These are phyloP conservation scores for Trypanosoma theileri DNA, from an alignment of 208 protist genomes.

Conservation along the genomic window DNA sequence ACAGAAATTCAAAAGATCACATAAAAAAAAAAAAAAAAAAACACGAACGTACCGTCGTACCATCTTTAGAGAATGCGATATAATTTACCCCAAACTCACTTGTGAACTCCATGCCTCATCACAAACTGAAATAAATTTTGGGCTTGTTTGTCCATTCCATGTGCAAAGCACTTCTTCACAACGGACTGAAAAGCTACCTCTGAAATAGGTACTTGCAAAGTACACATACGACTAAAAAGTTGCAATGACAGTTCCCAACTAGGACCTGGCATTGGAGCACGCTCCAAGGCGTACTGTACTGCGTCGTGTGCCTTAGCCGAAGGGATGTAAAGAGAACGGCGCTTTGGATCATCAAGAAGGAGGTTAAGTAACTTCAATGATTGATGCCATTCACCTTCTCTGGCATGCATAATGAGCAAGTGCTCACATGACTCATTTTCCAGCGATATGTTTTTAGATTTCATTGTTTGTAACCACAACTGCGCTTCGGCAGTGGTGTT, in stretches of 20 bases:
- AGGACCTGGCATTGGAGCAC: conserved; percentile 43
- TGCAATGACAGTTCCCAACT: conserved; percentile 59
- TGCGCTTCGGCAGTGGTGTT: conserved; percentile 13
- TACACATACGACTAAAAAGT: conserved; percentile 66
- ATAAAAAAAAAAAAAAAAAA: too few species aligned
- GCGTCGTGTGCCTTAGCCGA: conserved; percentile 75
- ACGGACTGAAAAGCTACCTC: conserved; percentile 74
- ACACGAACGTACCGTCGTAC: too few species aligned
- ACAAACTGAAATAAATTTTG: conserved; percentile 61
- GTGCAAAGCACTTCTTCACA: conserved; percentile 65
- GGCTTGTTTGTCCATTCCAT: conserved; percentile 50
- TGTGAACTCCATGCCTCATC: conserved; percentile 34
- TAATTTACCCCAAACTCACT: background rate
- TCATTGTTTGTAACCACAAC: conserved; percentile 22
- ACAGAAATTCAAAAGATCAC: too few species aligned
- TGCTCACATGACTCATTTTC: conserved; percentile 70
- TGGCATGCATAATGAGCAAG: conserved; percentile 44
- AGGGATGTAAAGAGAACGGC: conserved; percentile 46
- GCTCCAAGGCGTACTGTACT: conserved; percentile 78
- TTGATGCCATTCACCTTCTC: conserved; percentile 56
- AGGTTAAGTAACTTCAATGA: conserved; percentile 48
- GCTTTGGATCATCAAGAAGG: conserved; percentile 44
- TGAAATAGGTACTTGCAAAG: conserved; percentile 61
- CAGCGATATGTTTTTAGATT: conserved; percentile 21
- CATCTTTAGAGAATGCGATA: too few species aligned